phyloP scores from a whole-genome alignment of 306 rosid species.

The Abrus precatorius region DNA sequence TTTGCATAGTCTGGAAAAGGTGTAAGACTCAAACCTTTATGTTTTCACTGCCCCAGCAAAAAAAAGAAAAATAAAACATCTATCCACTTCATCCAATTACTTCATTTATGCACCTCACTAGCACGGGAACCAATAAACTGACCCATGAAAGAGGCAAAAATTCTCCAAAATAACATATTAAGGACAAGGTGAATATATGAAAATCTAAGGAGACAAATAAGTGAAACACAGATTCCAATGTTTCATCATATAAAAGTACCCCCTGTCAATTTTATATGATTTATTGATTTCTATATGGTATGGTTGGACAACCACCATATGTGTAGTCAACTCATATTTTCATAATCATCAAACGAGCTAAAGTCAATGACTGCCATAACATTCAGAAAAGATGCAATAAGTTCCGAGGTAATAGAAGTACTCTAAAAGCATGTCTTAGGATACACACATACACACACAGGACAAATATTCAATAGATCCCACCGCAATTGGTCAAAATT shows the following conservation, averaged over 20 bases:
- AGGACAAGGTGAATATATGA: neutral
- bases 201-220: neutral
- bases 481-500: neutral
- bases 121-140: neutral
- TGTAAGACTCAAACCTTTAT: neutral
- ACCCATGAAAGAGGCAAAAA: neutral
- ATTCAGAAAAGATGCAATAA: neutral
- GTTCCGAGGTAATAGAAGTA: neutral
- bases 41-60: neutral
- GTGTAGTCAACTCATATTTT: neutral
- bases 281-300: constrained; percentile 7
- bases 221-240: neutral
- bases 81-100: neutral
- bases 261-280: neutral
- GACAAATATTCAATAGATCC: neutral
- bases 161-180: neutral
- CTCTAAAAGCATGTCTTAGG: neutral
- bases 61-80: neutral
- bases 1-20: neutral
- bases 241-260: neutral
- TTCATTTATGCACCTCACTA: neutral
- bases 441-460: neutral
- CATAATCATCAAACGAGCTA: neutral
- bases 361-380: neutral
- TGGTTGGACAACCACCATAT: neutral